Conservation (phyloP, 2,329 filamentous ascomycete species). For the Cladosporium sp. region DNA sequence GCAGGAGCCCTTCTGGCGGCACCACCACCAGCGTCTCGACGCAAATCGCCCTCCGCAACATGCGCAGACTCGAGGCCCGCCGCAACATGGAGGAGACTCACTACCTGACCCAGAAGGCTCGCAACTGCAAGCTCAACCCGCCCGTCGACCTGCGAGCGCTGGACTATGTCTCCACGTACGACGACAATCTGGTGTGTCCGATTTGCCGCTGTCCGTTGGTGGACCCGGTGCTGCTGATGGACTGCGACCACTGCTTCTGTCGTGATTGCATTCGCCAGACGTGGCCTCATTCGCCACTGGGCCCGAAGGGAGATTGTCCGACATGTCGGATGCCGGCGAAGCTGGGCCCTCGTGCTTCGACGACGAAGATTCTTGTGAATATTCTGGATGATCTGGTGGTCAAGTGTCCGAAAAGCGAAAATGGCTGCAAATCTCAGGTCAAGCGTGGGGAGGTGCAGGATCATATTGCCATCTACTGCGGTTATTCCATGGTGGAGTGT, state of each 20-base stretch:
- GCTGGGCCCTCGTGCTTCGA: constrained; percentile 40
- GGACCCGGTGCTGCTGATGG: constrained; percentile 56
- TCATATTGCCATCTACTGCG: constrained; percentile 64
- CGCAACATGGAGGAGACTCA: constrained; percentile 38
- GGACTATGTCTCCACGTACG: constrained; percentile 59
- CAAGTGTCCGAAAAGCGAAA: constrained; percentile 57
- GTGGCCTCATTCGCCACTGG: constrained; percentile 42
- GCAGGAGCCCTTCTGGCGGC: constrained; percentile 16
- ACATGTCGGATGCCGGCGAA: constrained; percentile 55
- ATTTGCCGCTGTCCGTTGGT: constrained; percentile 67
- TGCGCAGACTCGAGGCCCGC: constrained; percentile 35
- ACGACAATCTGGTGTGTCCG: constrained; percentile 64
- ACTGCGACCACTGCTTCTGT: constrained; percentile 67
- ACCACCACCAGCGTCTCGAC: constrained; percentile 11
- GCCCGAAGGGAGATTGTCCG: constrained; percentile 51
- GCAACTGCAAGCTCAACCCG: constrained; percentile 33
- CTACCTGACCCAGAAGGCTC: constrained; percentile 32
- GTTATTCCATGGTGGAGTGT: constrained; percentile 57
- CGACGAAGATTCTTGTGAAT: constrained; percentile 58
- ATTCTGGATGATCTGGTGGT: constrained; percentile 65
- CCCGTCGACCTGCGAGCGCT: constrained; percentile 58
- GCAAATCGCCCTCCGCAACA: constrained; percentile 20
- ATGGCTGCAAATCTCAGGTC: constrained; percentile 57
- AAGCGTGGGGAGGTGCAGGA: constrained; percentile 60
- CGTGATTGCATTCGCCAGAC: constrained; percentile 57